phyloP scores from a whole-genome alignment of 805 yeast genomes.

The Hanseniaspora hatyaiensis region DNA sequence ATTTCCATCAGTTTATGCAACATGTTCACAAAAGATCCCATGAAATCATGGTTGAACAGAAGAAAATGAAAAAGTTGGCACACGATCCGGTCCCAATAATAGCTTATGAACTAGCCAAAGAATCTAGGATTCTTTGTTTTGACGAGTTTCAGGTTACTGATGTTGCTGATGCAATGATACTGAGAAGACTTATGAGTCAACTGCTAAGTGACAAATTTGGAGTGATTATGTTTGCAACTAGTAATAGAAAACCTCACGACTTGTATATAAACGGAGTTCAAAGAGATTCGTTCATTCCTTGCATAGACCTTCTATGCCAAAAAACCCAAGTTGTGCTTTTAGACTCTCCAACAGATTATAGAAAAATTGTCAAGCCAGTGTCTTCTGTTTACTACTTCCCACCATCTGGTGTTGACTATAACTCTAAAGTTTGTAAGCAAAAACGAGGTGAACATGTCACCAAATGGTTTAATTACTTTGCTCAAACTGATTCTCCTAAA shows the following conservation, averaged over 20 bases:
- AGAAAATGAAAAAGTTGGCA: constrained; percentile 34
- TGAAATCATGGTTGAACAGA: constrained; percentile 52
- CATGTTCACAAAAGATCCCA: constrained; percentile 78
- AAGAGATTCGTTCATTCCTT: constrained; percentile 81
- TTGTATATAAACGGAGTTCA: constrained; percentile 89
- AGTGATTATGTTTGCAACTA: constrained; percentile 79
- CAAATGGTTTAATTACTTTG: constrained; percentile 70
- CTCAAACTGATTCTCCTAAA: constrained; percentile 41
- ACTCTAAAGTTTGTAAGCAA: constrained; percentile 38
- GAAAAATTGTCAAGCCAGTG: constrained; percentile 74
- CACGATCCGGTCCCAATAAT: constrained; percentile 72
- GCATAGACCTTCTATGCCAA: constrained; percentile 65
- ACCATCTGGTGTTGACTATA: constrained; percentile 45
- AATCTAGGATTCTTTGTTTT: constrained; percentile 72
- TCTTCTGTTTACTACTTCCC: constrained; percentile 72
- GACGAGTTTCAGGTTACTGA: constrained; percentile 98
- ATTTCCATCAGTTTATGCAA: constrained; percentile 97
- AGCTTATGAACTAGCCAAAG: constrained; percentile 71
- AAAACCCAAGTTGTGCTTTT: constrained; percentile 67
- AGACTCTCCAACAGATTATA: constrained; percentile 86
- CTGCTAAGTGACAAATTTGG: constrained; percentile 69
- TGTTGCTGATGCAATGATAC: constrained; percentile 95
- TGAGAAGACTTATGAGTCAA: constrained; percentile 59
- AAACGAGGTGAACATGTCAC: constrained; percentile 52
- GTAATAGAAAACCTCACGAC: constrained; percentile 90